These are phyloP conservation scores for Fusarium nodosum DNA, from an alignment of 2,329 filamentous ascomycete genomes.

Conservation along the genomic window DNA sequence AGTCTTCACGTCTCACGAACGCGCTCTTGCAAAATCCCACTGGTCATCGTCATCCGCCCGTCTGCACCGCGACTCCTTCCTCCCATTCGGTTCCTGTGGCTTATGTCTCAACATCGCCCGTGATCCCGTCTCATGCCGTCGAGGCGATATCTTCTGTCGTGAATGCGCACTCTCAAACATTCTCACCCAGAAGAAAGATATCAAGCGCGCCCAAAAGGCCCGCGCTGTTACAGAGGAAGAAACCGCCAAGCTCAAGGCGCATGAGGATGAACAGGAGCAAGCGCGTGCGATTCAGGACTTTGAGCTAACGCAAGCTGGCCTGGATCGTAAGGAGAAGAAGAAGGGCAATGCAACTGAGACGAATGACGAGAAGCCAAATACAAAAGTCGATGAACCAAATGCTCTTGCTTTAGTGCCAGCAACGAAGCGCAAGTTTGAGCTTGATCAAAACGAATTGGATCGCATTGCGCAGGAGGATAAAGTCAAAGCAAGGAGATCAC, in stretches of 20 bases:
- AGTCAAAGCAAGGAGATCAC: slow-evolving; percentile 75
- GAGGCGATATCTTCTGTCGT: slow-evolving; percentile 93
- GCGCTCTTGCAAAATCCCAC: slow-evolving; percentile 81
- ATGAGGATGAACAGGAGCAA: slow-evolving; percentile 77
- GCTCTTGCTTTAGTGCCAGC: slow-evolving; percentile 39
- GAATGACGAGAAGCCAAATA: slow-evolving; percentile 3
- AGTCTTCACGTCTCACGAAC: slow-evolving; percentile 94
- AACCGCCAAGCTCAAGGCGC: slow-evolving; percentile 68
- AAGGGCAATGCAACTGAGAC: slow-evolving; percentile 59
- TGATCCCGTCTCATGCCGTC: slow-evolving; percentile 84
- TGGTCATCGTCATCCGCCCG: slow-evolving; percentile 89
- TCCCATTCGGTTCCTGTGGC: slow-evolving; percentile 89
- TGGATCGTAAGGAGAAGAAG: slow-evolving; percentile 58
- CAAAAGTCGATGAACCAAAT: slow-evolving; percentile 15
- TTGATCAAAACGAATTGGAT: slow-evolving; percentile 82
- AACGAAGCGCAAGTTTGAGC: slow-evolving; percentile 77
- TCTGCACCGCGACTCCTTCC: slow-evolving; percentile 89
- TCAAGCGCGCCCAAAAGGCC: slow-evolving; percentile 81
- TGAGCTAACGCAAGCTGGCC: slow-evolving; percentile 84
- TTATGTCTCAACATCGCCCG: slow-evolving; percentile 86
- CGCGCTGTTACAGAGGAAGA: slow-evolving; percentile 73
- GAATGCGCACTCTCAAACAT: slow-evolving; percentile 94
- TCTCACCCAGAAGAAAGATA: slow-evolving; percentile 91
- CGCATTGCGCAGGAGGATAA: slow-evolving; percentile 78
- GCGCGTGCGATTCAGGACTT: slow-evolving; percentile 83